Base-by-base conservation (phyloP, 2,329 filamentous ascomycete species). In the Colletotrichum camelliae region DNA sequence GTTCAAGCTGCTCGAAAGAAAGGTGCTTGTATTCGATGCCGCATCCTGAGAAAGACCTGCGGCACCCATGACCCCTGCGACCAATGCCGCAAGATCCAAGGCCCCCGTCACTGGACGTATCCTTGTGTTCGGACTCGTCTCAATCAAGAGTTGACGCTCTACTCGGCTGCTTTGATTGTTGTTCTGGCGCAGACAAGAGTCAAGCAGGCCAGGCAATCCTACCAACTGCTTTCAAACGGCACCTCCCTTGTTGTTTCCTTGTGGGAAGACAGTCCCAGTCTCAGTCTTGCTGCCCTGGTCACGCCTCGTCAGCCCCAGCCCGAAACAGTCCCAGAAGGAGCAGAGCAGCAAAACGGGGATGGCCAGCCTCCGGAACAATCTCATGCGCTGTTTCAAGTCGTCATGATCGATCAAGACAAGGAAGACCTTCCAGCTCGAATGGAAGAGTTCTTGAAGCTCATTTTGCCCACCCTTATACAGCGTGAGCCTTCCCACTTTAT, bases 31-130 rank as follows among this genome's bases (percentile, higher is more conserved):
- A 92, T 93, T 68, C 87, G 92, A 60, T 94, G 92, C 79, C 88
- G 91, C 48, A 93, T 93, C 77, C 83, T 94, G 43, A 88, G 92
- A 73, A 94, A 94, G 83, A 92, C 91, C 2, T 94, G 92, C 79
- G 92, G 91, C n/a, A 89, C 88, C 74, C 92, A 91, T 37, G 90
- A 88, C 8, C 91, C 92, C 0, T 94, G 92, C 78, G 88, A 90
- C 69, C 91, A 91, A 2, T 94, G 92, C 77, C 88, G 89, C 76
- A 93, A 91, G 79, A 91, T 94, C 1, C 84, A 93, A 52, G 88
- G 89, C 5, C 91, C 92, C 1, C 88, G 92, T 10, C 88, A 93
- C n/a, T 94, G 92, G 92, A 90, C 89, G 75, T 89, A 89, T 4
- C 90, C 91, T 12, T 94, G 92, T 79, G 89, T 93, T 29, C 88